Evolutionary conservation across 441 rosid species (phyloP), one percentile per base, ranked within the genome.

Genomic region (Gossypium trilobum): DNA sequence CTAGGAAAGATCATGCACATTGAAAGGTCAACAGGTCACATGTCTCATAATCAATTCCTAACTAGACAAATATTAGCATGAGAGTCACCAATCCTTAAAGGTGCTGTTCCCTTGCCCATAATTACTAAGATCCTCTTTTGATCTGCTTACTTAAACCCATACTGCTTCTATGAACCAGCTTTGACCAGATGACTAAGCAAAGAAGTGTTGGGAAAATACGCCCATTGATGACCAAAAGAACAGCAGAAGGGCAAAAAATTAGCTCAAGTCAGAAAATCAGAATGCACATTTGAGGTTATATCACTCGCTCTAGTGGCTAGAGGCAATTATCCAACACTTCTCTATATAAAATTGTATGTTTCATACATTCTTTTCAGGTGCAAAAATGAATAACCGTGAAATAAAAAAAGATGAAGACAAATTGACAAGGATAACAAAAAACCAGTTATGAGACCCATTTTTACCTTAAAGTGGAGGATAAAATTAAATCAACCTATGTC

Each of bases 1-100:
- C 67, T 56, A 42, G 2, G 20, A 39, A 59, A n/a, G 39, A 71
- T 59, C 57, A 44, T 14, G 66, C 67, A 71, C 9, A 71, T 58
- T 22, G 23, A 8, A 54, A 19, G 13, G 29, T 54, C 27, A 31
- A 29, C 46, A 54, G 33, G 31, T 69, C 2, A 16, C 7, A 25
- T n/a, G 10, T n/a, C 46, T 46, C 4, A n/a, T 56, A 56, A 56
- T 55, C 20, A 66, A 46, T n/a, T 66, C 31, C 22, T 19, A 66
- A 46, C 70, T 13, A 46, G 19, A 7, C 29, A 16, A 20, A 33
- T 16, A 13, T 46, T 66, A 22, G 50, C 13, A 22, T n/a, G 8
- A 68, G 16, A 17, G 33, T 44, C 46, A 39, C 29, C 33, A 20
- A 10, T 39, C 52, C 23, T 36, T 39, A 19, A 63, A 31, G 16